phyloP scores from a whole-genome alignment of 768 basidiomycete species.

The Kwoniella heveanensis region DNA sequence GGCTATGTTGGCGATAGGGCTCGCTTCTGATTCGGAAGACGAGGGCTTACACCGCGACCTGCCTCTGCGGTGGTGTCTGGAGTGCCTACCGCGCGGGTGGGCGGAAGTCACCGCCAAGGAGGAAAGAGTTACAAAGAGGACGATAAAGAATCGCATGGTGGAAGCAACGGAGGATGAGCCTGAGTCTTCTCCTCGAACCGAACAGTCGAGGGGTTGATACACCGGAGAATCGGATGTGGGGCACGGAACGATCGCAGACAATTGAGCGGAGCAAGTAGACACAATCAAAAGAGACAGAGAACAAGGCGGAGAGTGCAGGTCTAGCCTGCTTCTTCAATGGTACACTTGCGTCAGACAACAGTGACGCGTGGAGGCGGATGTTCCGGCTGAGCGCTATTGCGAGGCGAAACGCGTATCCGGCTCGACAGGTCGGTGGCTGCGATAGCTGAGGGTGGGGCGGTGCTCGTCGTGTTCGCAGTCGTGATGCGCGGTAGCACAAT shows the following conservation, averaged over 20 bases:
- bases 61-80: constrained; percentile 8
- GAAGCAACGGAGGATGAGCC: neutral
- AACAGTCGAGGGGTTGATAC: no score
- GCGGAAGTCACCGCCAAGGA: neutral
- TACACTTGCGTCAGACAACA: no score
- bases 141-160: neutral
- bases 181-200: no score
- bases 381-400: neutral
- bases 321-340: no score
- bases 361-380: neutral
- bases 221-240: no score
- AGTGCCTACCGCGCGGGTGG: neutral
- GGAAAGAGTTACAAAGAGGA: neutral
- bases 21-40: neutral
- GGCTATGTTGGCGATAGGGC: neutral
- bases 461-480: neutral
- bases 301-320: no score
- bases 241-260: no score
- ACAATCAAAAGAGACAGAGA: neutral
- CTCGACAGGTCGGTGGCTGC: neutral
- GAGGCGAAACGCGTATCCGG: no score
- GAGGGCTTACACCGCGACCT: neutral
- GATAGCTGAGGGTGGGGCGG: neutral
- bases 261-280: neutral
- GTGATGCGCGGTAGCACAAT: neutral